Evolutionary conservation across 2,329 filamentous ascomycete species (phyloP).

Genomic region (Purpureocillium lavendulum): DNA sequence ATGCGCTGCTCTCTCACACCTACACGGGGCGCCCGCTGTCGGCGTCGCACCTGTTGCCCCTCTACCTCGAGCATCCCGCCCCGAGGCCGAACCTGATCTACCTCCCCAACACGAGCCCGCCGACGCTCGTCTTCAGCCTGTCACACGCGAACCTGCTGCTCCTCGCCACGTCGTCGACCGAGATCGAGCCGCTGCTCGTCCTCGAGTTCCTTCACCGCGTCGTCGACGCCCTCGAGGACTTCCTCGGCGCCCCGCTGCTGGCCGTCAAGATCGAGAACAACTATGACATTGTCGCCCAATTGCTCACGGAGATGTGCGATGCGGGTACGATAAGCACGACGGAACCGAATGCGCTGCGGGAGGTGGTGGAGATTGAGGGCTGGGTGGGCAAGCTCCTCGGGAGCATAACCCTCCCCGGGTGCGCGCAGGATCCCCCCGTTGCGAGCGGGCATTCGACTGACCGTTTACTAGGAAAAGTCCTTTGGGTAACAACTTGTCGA

Average conservation of each 20-base stretch:
- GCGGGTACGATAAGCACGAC: constrained; percentile 82
- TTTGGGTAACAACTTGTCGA: constrained; percentile 28
- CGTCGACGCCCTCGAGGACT: constrained; percentile 88
- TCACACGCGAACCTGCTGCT: constrained; percentile 83
- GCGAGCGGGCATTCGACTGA: neutral
- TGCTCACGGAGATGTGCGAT: constrained; percentile 95
- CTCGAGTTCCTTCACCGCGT: constrained; percentile 93
- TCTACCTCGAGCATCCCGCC: constrained; percentile 74
- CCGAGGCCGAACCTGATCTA: constrained; percentile 85
- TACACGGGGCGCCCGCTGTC: constrained; percentile 78
- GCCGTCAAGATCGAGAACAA: constrained; percentile 79
- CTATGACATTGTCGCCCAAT: constrained; percentile 90
- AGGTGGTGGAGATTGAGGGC: constrained; percentile 85
- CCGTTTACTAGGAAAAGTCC: constrained; percentile 27
- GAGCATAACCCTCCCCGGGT: constrained; percentile 77
- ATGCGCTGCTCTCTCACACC: constrained; percentile 77
- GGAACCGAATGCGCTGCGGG: constrained; percentile 84
- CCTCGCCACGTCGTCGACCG: constrained; percentile 73
- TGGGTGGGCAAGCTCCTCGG: constrained; percentile 84
- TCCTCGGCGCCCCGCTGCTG: constrained; percentile 79
- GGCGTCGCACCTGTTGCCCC: constrained; percentile 67
- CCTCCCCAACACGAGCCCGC: constrained; percentile 70
- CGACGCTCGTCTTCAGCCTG: constrained; percentile 82
- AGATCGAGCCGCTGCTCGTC: constrained; percentile 81
- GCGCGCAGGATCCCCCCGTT: constrained; percentile 10